Evolutionary conservation across 345 rosid genomes (phyloP).

Genomic region (Microcos paniculata): DNA sequence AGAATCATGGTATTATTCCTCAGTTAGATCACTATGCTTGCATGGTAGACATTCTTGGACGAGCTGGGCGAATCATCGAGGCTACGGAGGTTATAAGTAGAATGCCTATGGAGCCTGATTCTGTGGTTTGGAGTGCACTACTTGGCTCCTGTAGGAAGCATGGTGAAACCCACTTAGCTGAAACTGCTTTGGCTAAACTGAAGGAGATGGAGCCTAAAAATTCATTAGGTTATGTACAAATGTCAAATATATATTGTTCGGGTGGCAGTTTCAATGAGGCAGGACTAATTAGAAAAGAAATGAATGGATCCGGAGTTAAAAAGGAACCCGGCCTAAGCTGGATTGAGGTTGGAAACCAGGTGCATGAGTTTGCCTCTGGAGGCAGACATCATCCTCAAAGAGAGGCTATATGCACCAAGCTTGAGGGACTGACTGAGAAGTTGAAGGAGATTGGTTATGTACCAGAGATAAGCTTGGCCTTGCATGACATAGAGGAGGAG

Average conservation of each 20-base stretch:
- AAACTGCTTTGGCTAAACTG: constrained; percentile 56
- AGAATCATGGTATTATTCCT: constrained; percentile 46
- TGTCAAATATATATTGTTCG: constrained; percentile 74
- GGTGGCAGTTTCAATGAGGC: constrained; percentile 73
- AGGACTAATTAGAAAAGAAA: constrained; percentile 57
- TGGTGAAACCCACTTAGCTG: constrained; percentile 59
- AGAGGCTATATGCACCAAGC: constrained; percentile 48
- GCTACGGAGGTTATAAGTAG: constrained; percentile 54
- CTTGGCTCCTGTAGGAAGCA: constrained; percentile 84
- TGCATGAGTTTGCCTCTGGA: constrained; percentile 78
- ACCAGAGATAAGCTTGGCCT: constrained; percentile 67
- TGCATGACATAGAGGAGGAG: constrained; percentile 71
- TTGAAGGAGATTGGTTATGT: constrained; percentile 71
- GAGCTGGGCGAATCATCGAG: constrained; percentile 71
- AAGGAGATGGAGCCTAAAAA: constrained; percentile 60
- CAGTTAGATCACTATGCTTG: constrained; percentile 87
- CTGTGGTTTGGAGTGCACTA: constrained; percentile 84
- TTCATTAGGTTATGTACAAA: constrained; percentile 73
- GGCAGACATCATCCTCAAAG: constrained; percentile 64
- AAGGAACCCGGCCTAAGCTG: constrained; percentile 93
- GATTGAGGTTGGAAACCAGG: constrained; percentile 63
- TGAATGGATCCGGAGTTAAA: constrained; percentile 54
- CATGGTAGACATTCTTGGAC: constrained; percentile 76
- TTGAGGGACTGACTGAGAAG: constrained; percentile 47
- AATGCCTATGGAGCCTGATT: constrained; percentile 84